Conservation (phyloP, 768 basidiomycete genomes). For the Hebeloma cylindrosporum region DNA sequence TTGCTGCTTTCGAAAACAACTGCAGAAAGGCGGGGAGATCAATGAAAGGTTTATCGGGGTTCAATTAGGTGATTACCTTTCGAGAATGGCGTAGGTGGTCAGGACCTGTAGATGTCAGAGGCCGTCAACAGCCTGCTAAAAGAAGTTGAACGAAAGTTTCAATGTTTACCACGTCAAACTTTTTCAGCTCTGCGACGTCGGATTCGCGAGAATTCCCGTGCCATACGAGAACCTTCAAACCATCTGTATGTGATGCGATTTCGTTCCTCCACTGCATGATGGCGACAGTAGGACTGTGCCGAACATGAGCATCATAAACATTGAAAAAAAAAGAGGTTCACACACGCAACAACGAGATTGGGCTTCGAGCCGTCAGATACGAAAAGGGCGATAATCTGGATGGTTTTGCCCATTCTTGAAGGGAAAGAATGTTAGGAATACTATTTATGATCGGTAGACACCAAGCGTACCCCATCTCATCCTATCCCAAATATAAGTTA, state of each 20-base stretch:
- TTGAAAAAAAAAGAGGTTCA: constrained; percentile 30
- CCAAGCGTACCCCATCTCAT: constrained; percentile 82
- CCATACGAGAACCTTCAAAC: constrained; percentile 88
- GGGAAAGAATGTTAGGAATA: constrained; percentile 10
- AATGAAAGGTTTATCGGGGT: not conserved
- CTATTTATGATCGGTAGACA: not conserved
- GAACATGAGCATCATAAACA: constrained; percentile 17
- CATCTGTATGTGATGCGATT: constrained; percentile 81
- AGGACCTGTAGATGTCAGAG: constrained; percentile 50
- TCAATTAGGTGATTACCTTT: constrained; percentile 41
- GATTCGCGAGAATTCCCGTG: constrained; percentile 78
- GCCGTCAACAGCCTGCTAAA: not conserved
- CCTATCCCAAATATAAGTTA: constrained; percentile 40
- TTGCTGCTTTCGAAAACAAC: constrained; percentile 90
- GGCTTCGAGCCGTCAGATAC: constrained; percentile 77
- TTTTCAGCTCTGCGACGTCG: constrained; percentile 65
- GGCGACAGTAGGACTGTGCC: constrained; percentile 50
- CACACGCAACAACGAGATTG: constrained; percentile 90
- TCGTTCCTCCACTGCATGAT: constrained; percentile 92
- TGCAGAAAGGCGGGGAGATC: constrained; percentile 27
- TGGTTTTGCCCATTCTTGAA: constrained; percentile 87
- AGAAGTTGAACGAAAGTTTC: not conserved
- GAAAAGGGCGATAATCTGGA: constrained; percentile 91
- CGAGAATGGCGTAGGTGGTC: constrained; percentile 86
- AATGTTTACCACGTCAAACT: constrained; percentile 79